phyloP scores from a whole-genome alignment of 345 rosid species.

The Brassica cretica region DNA sequence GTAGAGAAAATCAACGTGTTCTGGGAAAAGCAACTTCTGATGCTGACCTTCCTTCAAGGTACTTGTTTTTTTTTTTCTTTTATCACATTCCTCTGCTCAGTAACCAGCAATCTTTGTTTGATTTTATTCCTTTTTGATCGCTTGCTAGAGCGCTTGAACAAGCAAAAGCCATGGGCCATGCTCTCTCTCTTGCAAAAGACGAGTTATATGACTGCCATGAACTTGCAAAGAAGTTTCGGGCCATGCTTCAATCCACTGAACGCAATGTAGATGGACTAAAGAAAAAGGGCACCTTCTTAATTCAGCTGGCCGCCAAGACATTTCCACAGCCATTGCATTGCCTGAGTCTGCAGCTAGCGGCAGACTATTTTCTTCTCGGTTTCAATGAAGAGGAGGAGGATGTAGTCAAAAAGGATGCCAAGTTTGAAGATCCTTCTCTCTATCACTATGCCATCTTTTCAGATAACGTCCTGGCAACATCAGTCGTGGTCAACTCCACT shows the following conservation, averaged over 20 bases:
- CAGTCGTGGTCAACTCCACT: slow-evolving; percentile 94
- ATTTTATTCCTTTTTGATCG: background rate
- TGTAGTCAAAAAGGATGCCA: slow-evolving; percentile 47
- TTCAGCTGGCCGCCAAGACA: slow-evolving; percentile 96
- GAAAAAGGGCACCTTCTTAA: slow-evolving; percentile 87
- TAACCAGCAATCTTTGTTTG: slow-evolving; percentile 6
- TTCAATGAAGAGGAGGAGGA: slow-evolving; percentile 33
- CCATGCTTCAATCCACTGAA: slow-evolving; percentile 83
- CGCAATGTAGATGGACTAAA: slow-evolving; percentile 56
- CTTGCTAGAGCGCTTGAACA: slow-evolving; percentile 72
- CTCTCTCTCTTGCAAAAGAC: slow-evolving; percentile 84
- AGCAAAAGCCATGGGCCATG: slow-evolving; percentile 88
- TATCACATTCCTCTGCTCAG: slow-evolving; percentile 22
- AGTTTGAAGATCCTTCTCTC: slow-evolving; percentile 73
- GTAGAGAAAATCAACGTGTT: slow-evolving; percentile 60
- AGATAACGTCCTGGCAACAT: slow-evolving; percentile 90
- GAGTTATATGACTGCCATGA: slow-evolving; percentile 70
- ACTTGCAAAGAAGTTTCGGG: slow-evolving; percentile 74
- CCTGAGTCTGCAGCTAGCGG: slow-evolving; percentile 81
- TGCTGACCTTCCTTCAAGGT: slow-evolving; percentile 84
- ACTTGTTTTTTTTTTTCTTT: slow-evolving; percentile 13
- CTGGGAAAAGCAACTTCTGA: slow-evolving; percentile 79
- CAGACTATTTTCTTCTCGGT: slow-evolving; percentile 67
- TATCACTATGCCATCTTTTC: slow-evolving; percentile 96
- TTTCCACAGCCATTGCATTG: slow-evolving; percentile 88